Conservation (phyloP, 2,329 filamentous ascomycete genomes). For the Arthrobotrys entomopaga region DNA sequence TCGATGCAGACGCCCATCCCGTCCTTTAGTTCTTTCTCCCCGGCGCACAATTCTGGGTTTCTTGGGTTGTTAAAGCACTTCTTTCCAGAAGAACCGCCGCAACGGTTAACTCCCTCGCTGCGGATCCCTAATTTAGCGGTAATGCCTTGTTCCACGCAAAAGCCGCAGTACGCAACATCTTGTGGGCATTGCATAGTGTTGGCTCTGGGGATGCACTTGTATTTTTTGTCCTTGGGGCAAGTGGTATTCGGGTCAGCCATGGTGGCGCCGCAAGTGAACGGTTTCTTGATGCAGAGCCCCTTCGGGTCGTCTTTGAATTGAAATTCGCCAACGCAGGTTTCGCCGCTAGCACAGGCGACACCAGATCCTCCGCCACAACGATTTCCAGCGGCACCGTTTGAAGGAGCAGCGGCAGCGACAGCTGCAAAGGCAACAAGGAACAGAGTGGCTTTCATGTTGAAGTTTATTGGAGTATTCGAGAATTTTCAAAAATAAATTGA, state of each 20-base stretch:
- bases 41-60: slow-evolving; percentile 20
- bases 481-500: no score
- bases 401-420: slow-evolving; percentile 22
- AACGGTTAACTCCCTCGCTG: slow-evolving; percentile 29
- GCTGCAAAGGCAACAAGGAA: slow-evolving; percentile 23
- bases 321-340: slow-evolving; percentile 38
- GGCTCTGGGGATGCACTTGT: slow-evolving; percentile 29
- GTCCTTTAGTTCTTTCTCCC: slow-evolving; percentile 25
- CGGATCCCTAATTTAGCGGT: slow-evolving; percentile 14
- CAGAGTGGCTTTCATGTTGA: slow-evolving; percentile 24
- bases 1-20: slow-evolving; percentile 31
- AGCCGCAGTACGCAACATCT: no score
- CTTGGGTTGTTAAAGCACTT: slow-evolving; percentile 35
- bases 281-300: slow-evolving; percentile 27
- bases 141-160: no score
- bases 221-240: slow-evolving; percentile 19
- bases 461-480: no score
- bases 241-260: slow-evolving; percentile 5
- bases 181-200: not conserved
- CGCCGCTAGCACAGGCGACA: slow-evolving; percentile 16
- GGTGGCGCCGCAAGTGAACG: slow-evolving; percentile 18
- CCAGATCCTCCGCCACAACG: slow-evolving; percentile 20
- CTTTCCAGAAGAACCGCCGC: slow-evolving; percentile 17
- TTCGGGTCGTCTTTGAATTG: slow-evolving; percentile 34
- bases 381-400: not conserved